phyloP scores from a whole-genome alignment of 352 stramenopile species.

The Phytopythium mirpurense region DNA sequence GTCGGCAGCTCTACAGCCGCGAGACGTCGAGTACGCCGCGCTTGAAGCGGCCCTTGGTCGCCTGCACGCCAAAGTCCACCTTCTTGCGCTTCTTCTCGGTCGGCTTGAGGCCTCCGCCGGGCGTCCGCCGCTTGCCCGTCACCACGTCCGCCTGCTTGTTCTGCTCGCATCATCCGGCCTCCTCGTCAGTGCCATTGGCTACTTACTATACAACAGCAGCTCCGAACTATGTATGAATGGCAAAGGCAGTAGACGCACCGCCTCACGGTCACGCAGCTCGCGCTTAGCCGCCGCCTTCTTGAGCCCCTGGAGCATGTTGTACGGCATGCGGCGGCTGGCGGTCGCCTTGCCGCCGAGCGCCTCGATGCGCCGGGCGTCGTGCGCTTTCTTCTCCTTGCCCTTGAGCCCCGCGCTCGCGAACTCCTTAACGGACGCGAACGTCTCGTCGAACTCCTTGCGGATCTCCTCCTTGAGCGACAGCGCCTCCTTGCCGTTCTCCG shows the following conservation, averaged over 20 bases:
- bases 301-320: conserved; percentile 69
- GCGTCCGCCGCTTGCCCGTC: conserved; percentile 51
- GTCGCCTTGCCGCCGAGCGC: conserved; percentile 53
- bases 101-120: conserved; percentile 11
- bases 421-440: conserved; percentile 64
- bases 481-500: conserved; percentile 26
- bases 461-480: conserved; percentile 62
- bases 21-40: conserved; percentile 69
- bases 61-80: conserved; percentile 68
- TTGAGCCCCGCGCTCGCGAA: conserved; percentile 43
- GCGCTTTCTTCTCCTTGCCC: conserved; percentile 75
- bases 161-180: conserved; percentile 25
- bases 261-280: conserved; percentile 49
- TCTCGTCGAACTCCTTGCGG: conserved; percentile 70
- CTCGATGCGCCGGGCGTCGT: conserved; percentile 71
- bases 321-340: conserved; percentile 55
- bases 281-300: conserved; percentile 53
- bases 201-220: no score
- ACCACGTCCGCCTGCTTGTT: conserved; percentile 66
- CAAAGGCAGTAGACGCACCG: conserved; percentile 23
- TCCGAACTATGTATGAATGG: background rate
- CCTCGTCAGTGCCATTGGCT: background rate
- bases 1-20: conserved; percentile 24
- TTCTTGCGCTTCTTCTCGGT: conserved; percentile 54
- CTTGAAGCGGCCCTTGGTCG: conserved; percentile 70